phyloP scores from a whole-genome alignment of 2,329 filamentous ascomycete species.

The Fusarium hainanense region DNA sequence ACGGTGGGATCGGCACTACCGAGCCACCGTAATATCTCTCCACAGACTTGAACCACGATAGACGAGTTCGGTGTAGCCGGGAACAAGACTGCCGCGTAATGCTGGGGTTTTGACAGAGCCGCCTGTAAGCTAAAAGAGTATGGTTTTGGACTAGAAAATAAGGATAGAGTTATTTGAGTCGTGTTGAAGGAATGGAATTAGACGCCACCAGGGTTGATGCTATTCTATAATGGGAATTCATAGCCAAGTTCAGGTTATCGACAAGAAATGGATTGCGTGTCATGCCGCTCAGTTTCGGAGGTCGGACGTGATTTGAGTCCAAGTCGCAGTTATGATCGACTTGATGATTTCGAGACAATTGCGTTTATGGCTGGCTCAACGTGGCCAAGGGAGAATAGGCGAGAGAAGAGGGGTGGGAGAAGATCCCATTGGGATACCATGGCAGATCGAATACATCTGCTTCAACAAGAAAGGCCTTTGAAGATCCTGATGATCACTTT shows the following conservation, averaged over 20 bases:
- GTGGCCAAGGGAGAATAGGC: slow-evolving; percentile 3
- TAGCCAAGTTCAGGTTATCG: neutral
- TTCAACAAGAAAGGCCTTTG: neutral
- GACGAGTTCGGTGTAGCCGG: slow-evolving; percentile 32
- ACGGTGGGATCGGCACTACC: slow-evolving; percentile 16
- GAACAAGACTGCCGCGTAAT: slow-evolving; percentile 30
- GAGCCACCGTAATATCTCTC: slow-evolving; percentile 8
- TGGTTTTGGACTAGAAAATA: slow-evolving; percentile 14
- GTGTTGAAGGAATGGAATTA: slow-evolving; percentile 24
- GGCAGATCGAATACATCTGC: neutral
- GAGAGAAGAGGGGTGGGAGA: slow-evolving; percentile 15
- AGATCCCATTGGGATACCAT: neutral
- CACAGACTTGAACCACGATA: slow-evolving; percentile 20
- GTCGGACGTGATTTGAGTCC: slow-evolving; percentile 10
- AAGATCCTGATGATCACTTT: slow-evolving; percentile 7
- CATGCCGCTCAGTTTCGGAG: slow-evolving; percentile 12
- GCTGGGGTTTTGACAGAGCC: slow-evolving; percentile 3
- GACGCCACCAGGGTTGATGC: slow-evolving; percentile 15
- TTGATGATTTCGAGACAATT: slow-evolving; percentile 21
- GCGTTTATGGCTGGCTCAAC: slow-evolving; percentile 15
- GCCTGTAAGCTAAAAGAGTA: neutral
- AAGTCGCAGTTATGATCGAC: slow-evolving; percentile 1
- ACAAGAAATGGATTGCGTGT: slow-evolving; percentile 18
- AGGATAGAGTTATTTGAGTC: slow-evolving; percentile 13
- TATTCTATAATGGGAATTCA: neutral